These are phyloP conservation scores for Leccinellum luteum DNA, from an alignment of 768 basidiomycete species.

Conservation along the genomic window DNA sequence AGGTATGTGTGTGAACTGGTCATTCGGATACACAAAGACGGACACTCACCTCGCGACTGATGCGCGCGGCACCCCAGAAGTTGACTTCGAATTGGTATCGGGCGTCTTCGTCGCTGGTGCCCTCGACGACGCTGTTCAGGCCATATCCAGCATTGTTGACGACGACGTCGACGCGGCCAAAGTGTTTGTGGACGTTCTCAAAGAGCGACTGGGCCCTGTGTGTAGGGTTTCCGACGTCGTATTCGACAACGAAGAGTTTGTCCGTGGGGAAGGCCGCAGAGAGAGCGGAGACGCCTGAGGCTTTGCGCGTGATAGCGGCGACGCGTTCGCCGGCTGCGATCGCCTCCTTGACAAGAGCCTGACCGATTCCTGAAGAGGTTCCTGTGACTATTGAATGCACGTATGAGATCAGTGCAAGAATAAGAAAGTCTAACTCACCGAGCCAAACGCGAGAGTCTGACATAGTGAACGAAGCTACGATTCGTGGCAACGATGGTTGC, in stretches of 20 bases:
- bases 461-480: constrained; percentile 6
- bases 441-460: constrained; percentile 24
- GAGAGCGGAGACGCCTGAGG: constrained; percentile 19
- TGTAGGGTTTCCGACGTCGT: constrained; percentile 29
- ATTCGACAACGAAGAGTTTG: constrained; percentile 27
- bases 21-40: not conserved
- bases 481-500: not conserved
- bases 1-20: not conserved
- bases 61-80: constrained; percentile 31
- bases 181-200: constrained; percentile 17
- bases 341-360: constrained; percentile 26
- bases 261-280: constrained; percentile 11
- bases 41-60: constrained; percentile 22
- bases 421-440: constrained; percentile 6
- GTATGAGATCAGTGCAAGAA: not conserved
- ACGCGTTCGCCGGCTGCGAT: constrained; percentile 27
- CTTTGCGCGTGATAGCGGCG: constrained; percentile 28
- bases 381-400: constrained; percentile 36
- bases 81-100: constrained; percentile 31
- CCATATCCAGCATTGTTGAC: constrained; percentile 34
- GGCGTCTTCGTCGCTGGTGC: constrained; percentile 23
- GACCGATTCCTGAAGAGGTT: constrained; percentile 40
- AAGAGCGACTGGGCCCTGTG: constrained; percentile 21
- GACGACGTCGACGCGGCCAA: constrained; percentile 34
- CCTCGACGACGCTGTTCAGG: constrained; percentile 26